Base-by-base conservation (phyloP, 2,329 filamentous ascomycete species). In the Paecilomyces sp. region DNA sequence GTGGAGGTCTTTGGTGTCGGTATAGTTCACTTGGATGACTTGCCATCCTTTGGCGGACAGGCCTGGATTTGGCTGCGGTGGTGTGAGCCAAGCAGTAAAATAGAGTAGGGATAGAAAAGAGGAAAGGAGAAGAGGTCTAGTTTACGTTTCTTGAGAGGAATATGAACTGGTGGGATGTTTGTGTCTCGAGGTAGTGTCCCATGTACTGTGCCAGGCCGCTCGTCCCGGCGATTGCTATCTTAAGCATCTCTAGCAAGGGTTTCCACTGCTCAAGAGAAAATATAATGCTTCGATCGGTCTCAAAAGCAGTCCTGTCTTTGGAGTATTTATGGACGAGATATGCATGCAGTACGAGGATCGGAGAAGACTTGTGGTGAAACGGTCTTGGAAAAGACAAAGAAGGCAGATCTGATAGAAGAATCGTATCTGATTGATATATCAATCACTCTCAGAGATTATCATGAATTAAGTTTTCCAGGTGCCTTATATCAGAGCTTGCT, bases 1-100 rank as follows among this genome's bases (percentile, higher is more conserved):
- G 13, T 79, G 79, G 28, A 92, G 80, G 51, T 81, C 81, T 1
- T 81, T 77, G 33, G 80, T 72, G 62, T 85, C 78, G 63, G 79
- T 74, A 70, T 91, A 92, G 75, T 91, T 80, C n/a, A 91, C 86
- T 50, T 84, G 77, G 59, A 85, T 79, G 54, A 90, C 84, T 71
- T 91, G 88, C 65, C 88, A 87, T 8, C 73, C 76, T 62, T 69
- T 72, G 11, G 67, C 67, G 33, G 66, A 65, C 18, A 79, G 65
- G 41, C 67, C 68, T 54, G 74, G 74, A 66, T 71, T 76, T 18
- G 70, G 65, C 75, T 77, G 58, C 52, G 25, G 15, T 57, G 12
- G 55, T 56, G 13, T 57, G 33, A 59, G 51, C 60, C 33, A 58
- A 50, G 55, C 47, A 65, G 47, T 53, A 28, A 33, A 22, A 22